Conservation (phyloP, 164 flowering plant species). For the Malania oleifera region DNA sequence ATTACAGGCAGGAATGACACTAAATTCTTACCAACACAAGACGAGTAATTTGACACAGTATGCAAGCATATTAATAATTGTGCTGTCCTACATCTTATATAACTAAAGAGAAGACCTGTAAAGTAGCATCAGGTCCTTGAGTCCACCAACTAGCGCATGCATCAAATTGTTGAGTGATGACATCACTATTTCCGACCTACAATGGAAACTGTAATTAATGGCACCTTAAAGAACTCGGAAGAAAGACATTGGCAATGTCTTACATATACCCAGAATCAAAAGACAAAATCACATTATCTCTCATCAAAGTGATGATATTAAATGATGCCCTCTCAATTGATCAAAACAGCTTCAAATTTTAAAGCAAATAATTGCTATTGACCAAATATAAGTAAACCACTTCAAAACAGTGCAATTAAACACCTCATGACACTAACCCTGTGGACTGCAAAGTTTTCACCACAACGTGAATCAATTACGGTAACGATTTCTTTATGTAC, state of each 20-base stretch:
- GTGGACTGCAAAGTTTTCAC: slow-evolving; percentile 84
- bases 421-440: slow-evolving; percentile 42
- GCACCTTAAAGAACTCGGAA: too few species aligned
- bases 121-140: slow-evolving; percentile 83
- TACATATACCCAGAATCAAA: background rate
- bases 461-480: slow-evolving; percentile 94
- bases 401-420: background rate
- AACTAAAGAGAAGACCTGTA: slow-evolving; percentile 70
- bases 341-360: background rate
- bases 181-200: slow-evolving; percentile 28
- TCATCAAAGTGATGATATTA: background rate
- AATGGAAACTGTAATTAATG: background rate
- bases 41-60: too few species aligned
- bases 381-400: background rate
- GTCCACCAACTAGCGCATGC: slow-evolving; percentile 99
- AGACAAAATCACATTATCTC: background rate
- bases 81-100: too few species aligned
- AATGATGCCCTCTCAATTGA: background rate
- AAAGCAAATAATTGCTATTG: background rate
- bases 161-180: slow-evolving; percentile 75
- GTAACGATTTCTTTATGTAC: slow-evolving; percentile 74
- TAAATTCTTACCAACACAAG: background rate
- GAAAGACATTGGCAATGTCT: too few species aligned
- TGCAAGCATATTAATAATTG: too few species aligned
- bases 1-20: too few species aligned